Percentiles rank a stretch among this genome's conserved stretches.
phyloP scores from a whole-genome alignment of 768 basidiomycete genomes.

The Lactarius pseudohatsudake region DNA sequence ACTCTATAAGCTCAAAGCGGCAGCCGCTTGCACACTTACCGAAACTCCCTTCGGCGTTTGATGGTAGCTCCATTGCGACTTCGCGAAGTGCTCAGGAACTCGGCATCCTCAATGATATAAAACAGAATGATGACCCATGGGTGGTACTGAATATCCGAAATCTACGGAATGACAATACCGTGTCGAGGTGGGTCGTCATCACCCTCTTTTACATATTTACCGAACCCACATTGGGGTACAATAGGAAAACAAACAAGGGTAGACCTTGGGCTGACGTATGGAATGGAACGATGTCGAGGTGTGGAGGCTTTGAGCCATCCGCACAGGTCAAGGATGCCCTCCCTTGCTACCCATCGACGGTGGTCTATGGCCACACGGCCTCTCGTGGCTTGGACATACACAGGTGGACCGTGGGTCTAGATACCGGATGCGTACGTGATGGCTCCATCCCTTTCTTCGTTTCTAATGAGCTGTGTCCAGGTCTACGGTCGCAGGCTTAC shows the following conservation, averaged over 20 bases:
- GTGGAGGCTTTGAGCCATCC: conserved; percentile 46
- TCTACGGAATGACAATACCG: conserved; percentile 41
- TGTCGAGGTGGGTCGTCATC: conserved; percentile 38
- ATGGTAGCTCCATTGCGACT: conserved; percentile 20
- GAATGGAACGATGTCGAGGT: conserved; percentile 62
- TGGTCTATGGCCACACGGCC: conserved; percentile 89
- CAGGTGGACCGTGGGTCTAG: conserved; percentile 82
- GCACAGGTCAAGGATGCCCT: conserved; percentile 36
- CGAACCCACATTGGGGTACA: conserved; percentile 1
- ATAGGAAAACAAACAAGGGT: conserved; percentile 45
- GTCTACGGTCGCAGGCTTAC: conserved; percentile 62
- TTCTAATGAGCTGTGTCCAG: conserved; percentile 33
- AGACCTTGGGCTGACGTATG: conserved; percentile 76
- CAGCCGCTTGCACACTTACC: conserved; percentile 61
- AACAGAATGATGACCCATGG: conserved; percentile 80
- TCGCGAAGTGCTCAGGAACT: conserved; percentile 65
- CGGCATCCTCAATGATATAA: conserved; percentile 61
- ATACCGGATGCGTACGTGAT: conserved; percentile 76
- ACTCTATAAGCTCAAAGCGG: conserved; percentile 44
- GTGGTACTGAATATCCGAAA: conserved; percentile 70
- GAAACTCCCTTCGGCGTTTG: conserved; percentile 5
- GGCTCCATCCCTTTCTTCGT: background rate
- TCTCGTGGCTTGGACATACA: conserved; percentile 76
- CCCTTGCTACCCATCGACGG: conserved; percentile 69
- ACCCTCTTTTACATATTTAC: background rate